Conservation (phyloP, 257 asterid species). For the Primulina huaijiensis region DNA sequence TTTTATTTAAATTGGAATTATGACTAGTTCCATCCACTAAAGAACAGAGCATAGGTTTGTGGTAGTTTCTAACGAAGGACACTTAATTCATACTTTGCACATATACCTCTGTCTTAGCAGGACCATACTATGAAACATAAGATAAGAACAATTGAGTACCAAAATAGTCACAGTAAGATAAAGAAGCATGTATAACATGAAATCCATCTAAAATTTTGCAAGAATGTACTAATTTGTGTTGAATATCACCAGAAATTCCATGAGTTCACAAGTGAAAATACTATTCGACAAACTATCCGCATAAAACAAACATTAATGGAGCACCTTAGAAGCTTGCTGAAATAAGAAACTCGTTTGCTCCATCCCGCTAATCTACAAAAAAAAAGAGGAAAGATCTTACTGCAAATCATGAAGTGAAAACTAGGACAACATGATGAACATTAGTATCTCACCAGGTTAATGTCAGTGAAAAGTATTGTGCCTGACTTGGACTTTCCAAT, state of each 20-base stretch:
- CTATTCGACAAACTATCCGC: not conserved
- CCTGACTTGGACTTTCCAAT: constrained; percentile 63
- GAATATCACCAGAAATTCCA: not conserved
- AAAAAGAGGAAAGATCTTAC: constrained; percentile 19
- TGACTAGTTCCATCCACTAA: not conserved
- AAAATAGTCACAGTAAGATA: not conserved
- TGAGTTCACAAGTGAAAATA: not conserved
- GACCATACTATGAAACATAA: not conserved
- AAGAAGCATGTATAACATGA: not conserved
- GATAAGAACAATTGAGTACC: not conserved
- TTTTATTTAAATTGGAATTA: not conserved
- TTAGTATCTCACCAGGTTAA: constrained; percentile 64
- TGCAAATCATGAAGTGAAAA: constrained; percentile 19
- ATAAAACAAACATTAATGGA: not conserved
- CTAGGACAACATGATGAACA: constrained; percentile 13
- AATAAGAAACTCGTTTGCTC: constrained; percentile 91
- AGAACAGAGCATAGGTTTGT: not conserved
- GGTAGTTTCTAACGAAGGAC: not conserved
- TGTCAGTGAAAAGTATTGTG: constrained; percentile 73
- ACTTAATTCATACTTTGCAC: not conserved
- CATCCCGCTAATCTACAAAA: constrained; percentile 83
- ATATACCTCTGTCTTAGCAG: not conserved
- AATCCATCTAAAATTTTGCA: not conserved
- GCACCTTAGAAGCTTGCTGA: constrained; percentile 93
- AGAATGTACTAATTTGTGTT: constrained; percentile 4